phyloP scores from a whole-genome alignment of 2,329 filamentous ascomycete genomes.

The Blastomyces percursus region DNA sequence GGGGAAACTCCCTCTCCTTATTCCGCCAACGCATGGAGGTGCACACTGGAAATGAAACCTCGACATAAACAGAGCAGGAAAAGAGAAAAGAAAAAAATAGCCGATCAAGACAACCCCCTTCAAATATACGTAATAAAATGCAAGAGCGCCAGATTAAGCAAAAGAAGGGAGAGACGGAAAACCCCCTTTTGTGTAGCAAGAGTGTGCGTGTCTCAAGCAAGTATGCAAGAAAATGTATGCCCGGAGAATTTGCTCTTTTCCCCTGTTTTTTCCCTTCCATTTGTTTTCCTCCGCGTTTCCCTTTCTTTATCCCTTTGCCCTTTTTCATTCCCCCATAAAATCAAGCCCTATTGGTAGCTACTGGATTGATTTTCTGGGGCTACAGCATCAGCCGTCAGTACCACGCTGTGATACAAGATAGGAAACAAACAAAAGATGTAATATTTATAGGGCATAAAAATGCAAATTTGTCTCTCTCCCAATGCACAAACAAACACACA shows the following conservation, averaged over 20 bases:
- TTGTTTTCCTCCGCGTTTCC: not conserved
- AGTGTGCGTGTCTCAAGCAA: not conserved
- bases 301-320: not conserved
- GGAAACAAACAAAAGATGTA: constrained; percentile 8
- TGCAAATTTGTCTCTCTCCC: not conserved
- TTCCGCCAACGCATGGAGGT: not conserved
- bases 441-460: constrained; percentile 5
- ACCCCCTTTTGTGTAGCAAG: not conserved
- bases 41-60: not conserved
- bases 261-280: not conserved
- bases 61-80: not conserved
- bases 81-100: not conserved
- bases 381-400: constrained; percentile 21
- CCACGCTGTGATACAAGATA: constrained; percentile 16
- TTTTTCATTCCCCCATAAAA: constrained; percentile 3
- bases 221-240: not conserved
- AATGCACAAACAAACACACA: not conserved
- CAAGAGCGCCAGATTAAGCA: not conserved
- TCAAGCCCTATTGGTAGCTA: constrained; percentile 18
- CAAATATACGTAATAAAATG: not conserved
- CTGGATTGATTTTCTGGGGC: constrained; percentile 22
- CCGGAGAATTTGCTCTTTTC: not conserved
- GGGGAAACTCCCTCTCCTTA: not conserved
- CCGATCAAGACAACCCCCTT: not conserved
- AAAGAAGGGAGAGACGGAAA: not conserved